Evolutionary conservation across 352 stramenopile genomes (phyloP), one percentile per base, ranked within the genome.

Genomic region (Phytophthora sp.): DNA sequence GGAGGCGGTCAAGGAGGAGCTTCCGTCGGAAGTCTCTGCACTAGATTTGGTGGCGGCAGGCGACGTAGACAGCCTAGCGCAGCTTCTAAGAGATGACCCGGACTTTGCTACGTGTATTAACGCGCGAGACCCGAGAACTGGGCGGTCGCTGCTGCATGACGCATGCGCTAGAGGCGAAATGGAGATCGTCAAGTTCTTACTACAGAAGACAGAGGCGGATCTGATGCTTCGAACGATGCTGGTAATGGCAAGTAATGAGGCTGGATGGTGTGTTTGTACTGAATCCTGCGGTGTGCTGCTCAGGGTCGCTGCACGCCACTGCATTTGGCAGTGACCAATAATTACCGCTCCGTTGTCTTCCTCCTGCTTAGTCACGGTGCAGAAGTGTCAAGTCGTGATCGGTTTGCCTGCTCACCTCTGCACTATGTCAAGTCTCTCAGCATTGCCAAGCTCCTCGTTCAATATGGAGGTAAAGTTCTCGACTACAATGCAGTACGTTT

Each of bases 381-480:
- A 12, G 80, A 93, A 13, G 71, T 74, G 0, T 73, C 71, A 3
- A 73, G 74, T 35, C 72, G 78, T 0, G 81, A 93, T 65, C 82
- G 82, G 5, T 92, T 90, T 66, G 76, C 73, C 5, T 86, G 72
- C 4, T 83, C 85, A 0, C 81, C 85, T 1, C 71, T 93, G 69
- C 83, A 93, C 55, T 93, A 92, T 38, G 83, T 79, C 39, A 77
- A 82, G 38, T 88, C 83, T 15, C 46, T 84, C 29, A 90, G 63
- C n/a, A 73, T 89, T 8, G 80, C 77, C 3, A 90, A 89, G 38
- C 66, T 91, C 12, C 71, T 91, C 3, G 39, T 89, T 16, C 77
- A 88, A 33, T 91, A 91, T 16, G 79, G 81, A 1, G 76, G 60
- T 7, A 73, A 73, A 52, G 69, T 88, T 2, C 77, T 91, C 24